These are phyloP conservation scores for Colletotrichum sp. DNA, from an alignment of 2,329 filamentous ascomycete species.

Conservation along the genomic window DNA sequence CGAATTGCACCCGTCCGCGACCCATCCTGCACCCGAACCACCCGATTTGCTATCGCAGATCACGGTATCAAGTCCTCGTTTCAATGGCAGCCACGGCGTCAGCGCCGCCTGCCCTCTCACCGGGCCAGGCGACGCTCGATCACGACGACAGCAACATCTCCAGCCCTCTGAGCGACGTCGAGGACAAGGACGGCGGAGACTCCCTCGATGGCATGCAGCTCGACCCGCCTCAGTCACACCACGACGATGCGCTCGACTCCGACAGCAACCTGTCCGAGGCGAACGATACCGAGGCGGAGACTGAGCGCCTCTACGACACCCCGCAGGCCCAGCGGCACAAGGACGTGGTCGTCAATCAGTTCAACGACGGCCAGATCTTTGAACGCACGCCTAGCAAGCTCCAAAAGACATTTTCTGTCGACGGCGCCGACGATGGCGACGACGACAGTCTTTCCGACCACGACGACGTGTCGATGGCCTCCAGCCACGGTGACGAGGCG, in stretches of 20 bases:
- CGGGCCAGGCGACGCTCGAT: slow-evolving; percentile 50
- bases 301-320: slow-evolving; percentile 90
- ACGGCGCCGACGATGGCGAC: slow-evolving; percentile 40
- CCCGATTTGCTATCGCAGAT: background rate
- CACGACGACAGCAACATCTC: slow-evolving; percentile 75
- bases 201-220: slow-evolving; percentile 65
- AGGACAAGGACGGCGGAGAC: slow-evolving; percentile 76
- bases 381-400: slow-evolving; percentile 81
- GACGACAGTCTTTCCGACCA: slow-evolving; percentile 46
- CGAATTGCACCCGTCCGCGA: slow-evolving; percentile 12
- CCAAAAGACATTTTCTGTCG: slow-evolving; percentile 51
- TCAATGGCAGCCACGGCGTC: slow-evolving; percentile 60
- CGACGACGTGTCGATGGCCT: slow-evolving; percentile 42
- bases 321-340: slow-evolving; percentile 71
- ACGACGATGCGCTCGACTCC: slow-evolving; percentile 42
- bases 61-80: background rate
- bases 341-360: slow-evolving; percentile 64
- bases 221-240: slow-evolving; percentile 27
- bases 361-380: slow-evolving; percentile 58
- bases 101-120: slow-evolving; percentile 54
- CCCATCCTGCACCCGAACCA: background rate
- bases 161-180: slow-evolving; percentile 92
- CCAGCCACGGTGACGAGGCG: slow-evolving; percentile 41
- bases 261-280: slow-evolving; percentile 64
- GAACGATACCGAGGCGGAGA: slow-evolving; percentile 86